Percentiles rank a stretch among this genome's conserved stretches.
These are phyloP conservation scores for Ophiognomonia clavigignenti-juglandacearum DNA, from an alignment of 2,329 filamentous ascomycete species.

Conservation along the genomic window DNA sequence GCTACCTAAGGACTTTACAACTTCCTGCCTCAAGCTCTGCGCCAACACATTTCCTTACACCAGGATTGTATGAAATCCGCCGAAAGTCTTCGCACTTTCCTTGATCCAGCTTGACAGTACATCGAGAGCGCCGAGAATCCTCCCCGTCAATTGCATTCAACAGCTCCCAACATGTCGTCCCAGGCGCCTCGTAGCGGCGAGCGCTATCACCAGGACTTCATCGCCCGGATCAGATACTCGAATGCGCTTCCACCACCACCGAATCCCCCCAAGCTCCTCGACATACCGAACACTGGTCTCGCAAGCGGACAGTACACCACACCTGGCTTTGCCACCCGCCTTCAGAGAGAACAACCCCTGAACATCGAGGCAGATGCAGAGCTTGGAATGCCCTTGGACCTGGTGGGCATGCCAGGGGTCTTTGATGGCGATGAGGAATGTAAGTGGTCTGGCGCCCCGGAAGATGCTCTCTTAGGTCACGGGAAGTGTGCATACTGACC, in stretches of 20 bases:
- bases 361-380: constrained; percentile 98
- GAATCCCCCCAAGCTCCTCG: constrained; percentile 91
- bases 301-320: constrained; percentile 84
- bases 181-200: constrained; percentile 43
- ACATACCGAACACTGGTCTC: constrained; percentile 91
- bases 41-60: too few species aligned
- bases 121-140: too few species aligned
- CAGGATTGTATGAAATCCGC: too few species aligned
- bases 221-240: constrained; percentile 89
- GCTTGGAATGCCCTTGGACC: constrained; percentile 92
- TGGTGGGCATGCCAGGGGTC: constrained; percentile 90
- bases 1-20: too few species aligned
- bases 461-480: background rate
- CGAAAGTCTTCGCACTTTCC: too few species aligned
- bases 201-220: constrained; percentile 87
- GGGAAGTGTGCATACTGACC: background rate
- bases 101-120: too few species aligned
- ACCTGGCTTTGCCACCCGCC: constrained; percentile 80
- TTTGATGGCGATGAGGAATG: constrained; percentile 94
- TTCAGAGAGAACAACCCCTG: constrained; percentile 85
- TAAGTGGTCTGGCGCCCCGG: constrained; percentile 39
- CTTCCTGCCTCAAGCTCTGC: too few species aligned
- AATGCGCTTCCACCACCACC: constrained; percentile 94
- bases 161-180: constrained; percentile 31
- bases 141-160: background rate